These are phyloP conservation scores for Carpinus fangiana DNA, from an alignment of 306 rosid species.

Conservation along the genomic window DNA sequence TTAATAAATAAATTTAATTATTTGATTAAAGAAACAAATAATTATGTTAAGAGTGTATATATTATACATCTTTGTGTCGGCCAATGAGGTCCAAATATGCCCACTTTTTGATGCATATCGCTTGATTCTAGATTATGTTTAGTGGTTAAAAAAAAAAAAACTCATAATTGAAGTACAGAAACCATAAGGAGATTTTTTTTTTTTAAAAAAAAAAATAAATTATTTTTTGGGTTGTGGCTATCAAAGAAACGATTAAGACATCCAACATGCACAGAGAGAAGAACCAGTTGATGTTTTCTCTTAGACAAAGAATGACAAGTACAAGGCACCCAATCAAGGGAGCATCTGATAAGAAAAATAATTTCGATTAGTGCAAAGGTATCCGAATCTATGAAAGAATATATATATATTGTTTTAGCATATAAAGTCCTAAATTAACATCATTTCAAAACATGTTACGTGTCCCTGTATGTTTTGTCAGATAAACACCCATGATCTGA, in stretches of 20 bases:
- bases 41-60: not conserved
- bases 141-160: no score
- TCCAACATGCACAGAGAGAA: not conserved
- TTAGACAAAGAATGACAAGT: not conserved
- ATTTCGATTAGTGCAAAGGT: not conserved
- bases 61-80: constrained; percentile 10
- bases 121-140: not conserved
- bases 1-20: not conserved
- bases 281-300: not conserved
- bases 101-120: constrained; percentile 1
- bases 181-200: no score
- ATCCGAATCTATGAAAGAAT: not conserved
- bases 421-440: not conserved
- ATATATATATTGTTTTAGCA: not conserved
- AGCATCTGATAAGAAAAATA: not conserved
- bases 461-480: not conserved
- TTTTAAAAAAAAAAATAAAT: no score
- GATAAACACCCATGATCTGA: not conserved
- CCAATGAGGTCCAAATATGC: constrained; percentile 20
- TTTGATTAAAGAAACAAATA: not conserved
- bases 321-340: not conserved
- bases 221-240: not conserved
- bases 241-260: not conserved
- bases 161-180: no score
- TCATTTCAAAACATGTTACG: not conserved